Conservation (phyloP, 2,329 filamentous ascomycete species). For the Fusarium brachygibbosum region DNA sequence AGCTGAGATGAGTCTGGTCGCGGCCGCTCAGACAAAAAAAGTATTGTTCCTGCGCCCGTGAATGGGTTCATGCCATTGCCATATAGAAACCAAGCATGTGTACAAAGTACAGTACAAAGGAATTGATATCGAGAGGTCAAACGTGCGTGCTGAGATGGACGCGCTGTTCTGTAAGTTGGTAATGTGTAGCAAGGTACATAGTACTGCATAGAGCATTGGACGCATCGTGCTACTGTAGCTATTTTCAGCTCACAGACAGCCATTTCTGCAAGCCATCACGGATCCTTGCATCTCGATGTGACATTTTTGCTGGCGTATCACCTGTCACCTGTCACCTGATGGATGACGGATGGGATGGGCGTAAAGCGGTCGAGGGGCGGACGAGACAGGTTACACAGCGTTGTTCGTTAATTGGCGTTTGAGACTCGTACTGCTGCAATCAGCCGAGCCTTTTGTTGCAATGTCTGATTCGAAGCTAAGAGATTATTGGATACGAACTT, state of each 20-base stretch:
- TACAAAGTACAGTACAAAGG: background rate
- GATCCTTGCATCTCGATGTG: constrained; percentile 24
- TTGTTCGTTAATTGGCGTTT: constrained; percentile 7
- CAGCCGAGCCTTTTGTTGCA: constrained; percentile 23
- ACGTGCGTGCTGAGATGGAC: background rate
- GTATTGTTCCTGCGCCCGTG: background rate
- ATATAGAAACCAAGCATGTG: background rate
- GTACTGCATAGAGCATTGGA: background rate
- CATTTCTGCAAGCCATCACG: constrained; percentile 35
- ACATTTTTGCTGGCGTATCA: constrained; percentile 22
- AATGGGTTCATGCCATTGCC: background rate
- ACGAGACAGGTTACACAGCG: constrained; percentile 27
- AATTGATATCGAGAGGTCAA: background rate
- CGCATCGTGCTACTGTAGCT: constrained; percentile 14
- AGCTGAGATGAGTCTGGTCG: background rate
- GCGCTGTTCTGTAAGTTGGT: background rate
- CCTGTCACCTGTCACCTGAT: constrained; percentile 38
- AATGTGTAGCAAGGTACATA: background rate
- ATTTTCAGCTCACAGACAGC: constrained; percentile 33
- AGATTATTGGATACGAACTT: constrained; percentile 1
- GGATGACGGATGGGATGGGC: constrained; percentile 26
- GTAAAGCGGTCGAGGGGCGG: background rate
- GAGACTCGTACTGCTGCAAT: constrained; percentile 31
- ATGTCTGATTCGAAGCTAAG: background rate
- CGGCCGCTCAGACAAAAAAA: background rate